Percentiles rank a stretch among this genome's conserved stretches.
Conservation (phyloP, 2,329 filamentous ascomycete species). For the Didymella pomorum region DNA sequence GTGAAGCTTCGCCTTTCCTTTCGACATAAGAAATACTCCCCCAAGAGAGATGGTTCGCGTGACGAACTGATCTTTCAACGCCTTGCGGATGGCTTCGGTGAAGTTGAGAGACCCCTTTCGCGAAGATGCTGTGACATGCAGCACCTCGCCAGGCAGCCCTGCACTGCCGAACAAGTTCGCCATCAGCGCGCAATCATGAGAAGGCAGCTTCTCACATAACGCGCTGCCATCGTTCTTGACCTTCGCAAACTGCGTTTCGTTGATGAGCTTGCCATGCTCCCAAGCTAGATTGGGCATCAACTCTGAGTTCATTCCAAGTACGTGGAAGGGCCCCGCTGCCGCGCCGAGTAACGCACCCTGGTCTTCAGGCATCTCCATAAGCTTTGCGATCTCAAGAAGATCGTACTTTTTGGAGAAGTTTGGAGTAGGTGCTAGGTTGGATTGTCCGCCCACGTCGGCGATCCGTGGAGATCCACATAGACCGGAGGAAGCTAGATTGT, state of each 20-base stretch:
- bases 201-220: constrained; percentile 17
- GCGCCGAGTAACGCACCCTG: constrained; percentile 27
- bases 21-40: constrained; percentile 24
- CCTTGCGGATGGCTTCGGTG: constrained; percentile 25
- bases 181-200: constrained; percentile 28
- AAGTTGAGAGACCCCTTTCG: constrained; percentile 24
- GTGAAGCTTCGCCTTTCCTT: constrained; percentile 23
- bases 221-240: constrained; percentile 17
- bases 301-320: constrained; percentile 27
- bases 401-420: constrained; percentile 20
- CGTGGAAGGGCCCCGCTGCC: constrained; percentile 27
- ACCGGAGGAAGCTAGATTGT: constrained; percentile 51
- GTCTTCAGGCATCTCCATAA: constrained; percentile 25
- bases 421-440: constrained; percentile 33
- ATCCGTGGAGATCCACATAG: constrained; percentile 52
- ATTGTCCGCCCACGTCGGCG: constrained; percentile 57
- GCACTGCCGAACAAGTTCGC: constrained; percentile 27
- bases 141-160: constrained; percentile 20
- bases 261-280: constrained; percentile 8
- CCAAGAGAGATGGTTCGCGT: constrained; percentile 23
- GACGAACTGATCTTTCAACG: constrained; percentile 17
- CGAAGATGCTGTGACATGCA: constrained; percentile 24
- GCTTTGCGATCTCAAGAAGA: constrained; percentile 16
- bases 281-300: constrained; percentile 26
- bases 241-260: constrained; percentile 21